phyloP scores from a whole-genome alignment of 2,329 filamentous ascomycete genomes.

The Metarhizium humberi region DNA sequence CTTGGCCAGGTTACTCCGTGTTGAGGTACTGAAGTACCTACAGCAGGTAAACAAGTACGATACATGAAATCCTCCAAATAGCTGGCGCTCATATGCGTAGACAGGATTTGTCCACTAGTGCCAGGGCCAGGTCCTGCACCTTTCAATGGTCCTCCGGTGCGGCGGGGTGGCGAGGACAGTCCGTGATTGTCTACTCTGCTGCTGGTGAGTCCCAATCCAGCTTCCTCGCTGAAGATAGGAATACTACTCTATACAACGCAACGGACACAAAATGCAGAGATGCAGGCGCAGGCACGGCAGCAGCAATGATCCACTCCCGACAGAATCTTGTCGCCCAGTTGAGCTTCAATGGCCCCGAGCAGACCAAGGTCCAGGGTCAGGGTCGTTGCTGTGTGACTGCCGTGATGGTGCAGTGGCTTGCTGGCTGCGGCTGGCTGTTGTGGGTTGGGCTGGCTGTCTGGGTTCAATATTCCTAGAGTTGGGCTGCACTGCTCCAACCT shows the following conservation, averaged over 20 bases:
- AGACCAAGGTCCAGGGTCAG: background rate
- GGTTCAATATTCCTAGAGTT: background rate
- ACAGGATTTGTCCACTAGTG: background rate
- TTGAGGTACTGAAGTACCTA: background rate
- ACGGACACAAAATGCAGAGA: background rate
- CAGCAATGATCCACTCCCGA: background rate
- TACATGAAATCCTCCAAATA: background rate
- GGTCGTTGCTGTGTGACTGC: background rate
- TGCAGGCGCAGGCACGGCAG: background rate
- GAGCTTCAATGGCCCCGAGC: background rate
- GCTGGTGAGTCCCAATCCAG: background rate
- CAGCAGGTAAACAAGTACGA: background rate
- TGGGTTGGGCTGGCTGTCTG: background rate
- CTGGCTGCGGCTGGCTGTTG: slow-evolving; percentile 2
- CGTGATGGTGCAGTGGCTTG: background rate
- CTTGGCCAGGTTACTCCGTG: background rate
- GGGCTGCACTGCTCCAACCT: slow-evolving; percentile 3
- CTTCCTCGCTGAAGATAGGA: background rate
- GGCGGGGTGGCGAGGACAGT: background rate
- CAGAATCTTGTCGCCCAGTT: background rate
- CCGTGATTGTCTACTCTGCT: background rate
- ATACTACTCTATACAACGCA: background rate
- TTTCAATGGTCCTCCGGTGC: background rate
- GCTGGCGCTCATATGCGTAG: background rate
- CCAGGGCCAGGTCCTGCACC: background rate